Base-by-base conservation (phyloP, 2,329 filamentous ascomycete species). In the Aspergillus brunneoviolaceus region DNA sequence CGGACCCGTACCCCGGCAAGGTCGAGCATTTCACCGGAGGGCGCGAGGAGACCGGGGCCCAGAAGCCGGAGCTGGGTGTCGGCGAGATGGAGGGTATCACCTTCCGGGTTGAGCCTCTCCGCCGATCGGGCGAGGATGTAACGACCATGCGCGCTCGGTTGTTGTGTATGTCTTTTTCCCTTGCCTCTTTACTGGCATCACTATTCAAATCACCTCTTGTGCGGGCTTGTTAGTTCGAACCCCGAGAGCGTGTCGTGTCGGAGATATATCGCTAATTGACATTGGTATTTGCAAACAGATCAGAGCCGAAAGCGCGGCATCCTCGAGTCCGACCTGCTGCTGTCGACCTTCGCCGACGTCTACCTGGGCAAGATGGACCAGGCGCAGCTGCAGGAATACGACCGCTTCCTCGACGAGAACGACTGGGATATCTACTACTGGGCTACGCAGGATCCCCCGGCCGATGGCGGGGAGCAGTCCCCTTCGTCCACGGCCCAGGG, bases 351-450 rank as follows among this genome's bases (percentile, higher is more conserved):
- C 75, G 95, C 95, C 65, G 87, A 94, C 67, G 81, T 83, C 57
- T 84, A 96, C 77, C 87, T 99, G 23, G 81, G 83, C 49, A 80
- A 80, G 62, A 96, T 99, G 91, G 85, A 85, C 1, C 76, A 81
- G 5, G 77, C 82, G 54, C 90, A 96, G 73, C 87, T 98, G 68
- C 78, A 85, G 69, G 86, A 96, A 77, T 98, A 95, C 81, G 94
- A 98, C 76, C 81, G 84, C 29, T 96, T 99, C 81, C 87, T 99
- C 59, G 95, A 99, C 77, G 95, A 99, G 80, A 99, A 99, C 78
- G 95, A 99, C 81, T 99, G 95, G 95, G 95, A 99, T 76, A 97
- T 99, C 63, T 99, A 99, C 83, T 99, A 99, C 84, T 99, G 95
- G 95, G 92, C 91, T 3, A 99, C 95, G 16, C 95, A 99, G 77